phyloP scores from a whole-genome alignment of 2,329 filamentous ascomycete species.

The Kalmusia sp. region DNA sequence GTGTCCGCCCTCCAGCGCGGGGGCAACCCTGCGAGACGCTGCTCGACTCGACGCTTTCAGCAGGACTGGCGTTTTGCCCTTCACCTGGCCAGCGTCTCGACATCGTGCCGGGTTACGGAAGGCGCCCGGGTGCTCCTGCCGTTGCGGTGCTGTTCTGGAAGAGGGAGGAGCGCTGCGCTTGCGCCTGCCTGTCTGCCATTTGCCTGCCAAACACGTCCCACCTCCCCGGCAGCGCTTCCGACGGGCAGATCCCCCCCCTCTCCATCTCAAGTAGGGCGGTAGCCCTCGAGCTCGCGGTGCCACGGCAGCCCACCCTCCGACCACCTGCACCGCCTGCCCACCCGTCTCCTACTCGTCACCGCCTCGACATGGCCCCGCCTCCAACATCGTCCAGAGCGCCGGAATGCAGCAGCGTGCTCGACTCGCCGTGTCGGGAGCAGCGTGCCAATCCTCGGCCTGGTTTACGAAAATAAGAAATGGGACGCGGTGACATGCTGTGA shows the following conservation, averaged over 20 bases:
- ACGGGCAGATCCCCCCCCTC: neutral
- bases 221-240: neutral
- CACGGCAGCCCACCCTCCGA: constrained; percentile 17
- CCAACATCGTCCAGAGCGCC: constrained; percentile 15
- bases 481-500: constrained; percentile 34
- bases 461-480: constrained; percentile 35
- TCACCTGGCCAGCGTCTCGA: constrained; percentile 18
- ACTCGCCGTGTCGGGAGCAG: constrained; percentile 13
- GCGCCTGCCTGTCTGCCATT: constrained; percentile 1
- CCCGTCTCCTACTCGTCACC: constrained; percentile 12
- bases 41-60: constrained; percentile 19
- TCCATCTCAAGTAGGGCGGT: neutral
- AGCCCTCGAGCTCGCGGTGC: constrained; percentile 6
- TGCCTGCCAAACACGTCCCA: too few relatives aligned
- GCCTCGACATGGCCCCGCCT: constrained; percentile 6
- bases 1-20: constrained; percentile 15
- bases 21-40: constrained; percentile 17
- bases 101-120: constrained; percentile 12
- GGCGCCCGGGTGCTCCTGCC: constrained; percentile 7
- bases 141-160: constrained; percentile 3
- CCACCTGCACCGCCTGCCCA: constrained; percentile 15
- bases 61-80: constrained; percentile 19
- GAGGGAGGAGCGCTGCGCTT: constrained; percentile 2
- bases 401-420: constrained; percentile 8
- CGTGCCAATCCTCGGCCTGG: constrained; percentile 17